Conservation (phyloP, 106 monocot species). For the Acorus gramineus region DNA sequence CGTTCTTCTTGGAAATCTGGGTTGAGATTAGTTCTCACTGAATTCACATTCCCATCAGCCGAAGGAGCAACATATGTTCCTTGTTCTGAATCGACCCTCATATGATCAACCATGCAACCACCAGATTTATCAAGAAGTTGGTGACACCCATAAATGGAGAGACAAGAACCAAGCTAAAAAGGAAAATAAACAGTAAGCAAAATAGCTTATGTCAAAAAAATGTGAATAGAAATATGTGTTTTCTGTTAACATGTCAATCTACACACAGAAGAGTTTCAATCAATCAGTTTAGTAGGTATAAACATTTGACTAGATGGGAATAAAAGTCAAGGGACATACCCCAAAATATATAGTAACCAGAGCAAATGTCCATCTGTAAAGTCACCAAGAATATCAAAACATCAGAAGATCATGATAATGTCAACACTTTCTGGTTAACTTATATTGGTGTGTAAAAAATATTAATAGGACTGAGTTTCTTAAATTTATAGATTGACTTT, state of each 20-base stretch:
- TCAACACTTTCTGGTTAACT: neutral
- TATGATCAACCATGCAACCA: slow-evolving; percentile 12
- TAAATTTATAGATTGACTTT: too few relatives aligned
- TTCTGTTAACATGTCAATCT: too few relatives aligned
- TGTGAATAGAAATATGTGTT: too few relatives aligned
- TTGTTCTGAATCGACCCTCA: slow-evolving; percentile 37
- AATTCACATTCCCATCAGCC: slow-evolving; percentile 17
- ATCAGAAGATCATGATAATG: neutral
- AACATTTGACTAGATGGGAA: too few relatives aligned
- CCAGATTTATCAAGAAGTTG: slow-evolving; percentile 25
- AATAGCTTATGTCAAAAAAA: too few relatives aligned
- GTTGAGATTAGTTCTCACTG: slow-evolving; percentile 8
- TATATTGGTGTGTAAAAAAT: too few relatives aligned
- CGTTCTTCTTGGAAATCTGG: slow-evolving; percentile 11
- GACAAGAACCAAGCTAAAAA: slow-evolving; percentile 62
- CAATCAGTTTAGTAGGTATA: too few relatives aligned
- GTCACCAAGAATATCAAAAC: slow-evolving; percentile 8
- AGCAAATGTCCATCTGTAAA: slow-evolving; percentile 86
- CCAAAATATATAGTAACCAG: slow-evolving; percentile 83
- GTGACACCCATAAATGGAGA: slow-evolving; percentile 76
- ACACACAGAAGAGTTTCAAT: too few relatives aligned
- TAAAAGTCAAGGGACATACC: slow-evolving; percentile 39
- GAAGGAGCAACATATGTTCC: slow-evolving; percentile 24
- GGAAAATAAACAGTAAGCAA: too few relatives aligned
- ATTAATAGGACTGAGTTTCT: too few relatives aligned